Evolutionary conservation across 2,329 filamentous ascomycete genomes (phyloP).

Genomic region (Verticillium klebahnii): DNA sequence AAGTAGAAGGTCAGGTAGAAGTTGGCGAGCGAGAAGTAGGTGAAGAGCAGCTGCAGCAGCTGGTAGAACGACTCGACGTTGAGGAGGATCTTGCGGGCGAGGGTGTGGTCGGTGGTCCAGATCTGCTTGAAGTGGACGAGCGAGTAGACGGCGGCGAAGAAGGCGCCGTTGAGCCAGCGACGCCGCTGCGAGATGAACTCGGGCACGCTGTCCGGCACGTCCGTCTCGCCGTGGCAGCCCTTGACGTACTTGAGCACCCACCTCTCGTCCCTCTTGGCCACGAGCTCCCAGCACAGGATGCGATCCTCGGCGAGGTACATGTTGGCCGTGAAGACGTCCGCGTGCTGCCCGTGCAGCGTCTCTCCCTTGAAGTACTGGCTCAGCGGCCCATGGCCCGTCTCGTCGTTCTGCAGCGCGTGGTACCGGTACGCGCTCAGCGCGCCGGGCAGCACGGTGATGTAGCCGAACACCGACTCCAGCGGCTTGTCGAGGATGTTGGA

Average conservation of each 20-base stretch:
- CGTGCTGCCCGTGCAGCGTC: constrained; percentile 90
- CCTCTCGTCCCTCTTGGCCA: constrained; percentile 88
- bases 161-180: constrained; percentile 96
- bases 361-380: constrained; percentile 99
- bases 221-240: constrained; percentile 92
- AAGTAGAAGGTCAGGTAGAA: constrained; percentile 99
- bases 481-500: constrained; percentile 98
- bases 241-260: constrained; percentile 99
- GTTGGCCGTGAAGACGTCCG: constrained; percentile 96
- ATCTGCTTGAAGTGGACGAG: constrained; percentile 92
- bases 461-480: constrained; percentile 93
- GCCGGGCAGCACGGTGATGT: constrained; percentile 94
- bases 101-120: constrained; percentile 86
- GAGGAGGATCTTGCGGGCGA: constrained; percentile 83
- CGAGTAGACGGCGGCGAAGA: constrained; percentile 97
- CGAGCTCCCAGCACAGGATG: constrained; percentile 90
- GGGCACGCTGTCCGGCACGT: constrained; percentile 90
- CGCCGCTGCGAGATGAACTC: constrained; percentile 97
- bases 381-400: constrained; percentile 88
- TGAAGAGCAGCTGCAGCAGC: constrained; percentile 87
- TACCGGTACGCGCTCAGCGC: constrained; percentile 94
- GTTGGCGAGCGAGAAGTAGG: constrained; percentile 96
- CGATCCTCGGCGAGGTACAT: constrained; percentile 91
- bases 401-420: constrained; percentile 93
- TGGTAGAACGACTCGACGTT: constrained; percentile 97